These are phyloP conservation scores for Prototheca wickerhamii DNA, from an alignment of 163 green algal species.

Conservation along the genomic window DNA sequence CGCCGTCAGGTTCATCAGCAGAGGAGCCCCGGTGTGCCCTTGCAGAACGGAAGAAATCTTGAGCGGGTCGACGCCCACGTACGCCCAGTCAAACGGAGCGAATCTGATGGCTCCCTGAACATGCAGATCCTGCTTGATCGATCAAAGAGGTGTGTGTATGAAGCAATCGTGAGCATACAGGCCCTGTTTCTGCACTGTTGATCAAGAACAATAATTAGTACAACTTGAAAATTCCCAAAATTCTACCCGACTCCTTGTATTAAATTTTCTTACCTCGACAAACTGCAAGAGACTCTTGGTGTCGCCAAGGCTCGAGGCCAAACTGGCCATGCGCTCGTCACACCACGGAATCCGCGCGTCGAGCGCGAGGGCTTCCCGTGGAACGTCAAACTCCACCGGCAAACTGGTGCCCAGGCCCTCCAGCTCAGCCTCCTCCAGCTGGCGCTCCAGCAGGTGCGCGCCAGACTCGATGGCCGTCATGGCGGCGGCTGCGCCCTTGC, in stretches of 20 bases:
- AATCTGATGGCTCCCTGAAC: conserved; percentile 24
- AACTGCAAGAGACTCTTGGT: too few relatives aligned
- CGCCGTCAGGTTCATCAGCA: conserved; percentile 28
- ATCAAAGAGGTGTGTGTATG: too few relatives aligned
- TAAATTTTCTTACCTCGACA: too few relatives aligned
- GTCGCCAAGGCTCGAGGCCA: not conserved
- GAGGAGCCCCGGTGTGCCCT: conserved; percentile 30
- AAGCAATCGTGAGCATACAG: too few relatives aligned
- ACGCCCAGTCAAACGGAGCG: conserved; percentile 73
- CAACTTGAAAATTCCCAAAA: too few relatives aligned
- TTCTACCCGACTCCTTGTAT: too few relatives aligned
- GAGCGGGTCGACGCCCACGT: conserved; percentile 55
- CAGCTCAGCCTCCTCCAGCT: not conserved
- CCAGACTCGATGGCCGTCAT: not conserved
- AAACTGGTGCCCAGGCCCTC: not conserved
- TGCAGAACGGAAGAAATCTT: conserved; percentile 36
- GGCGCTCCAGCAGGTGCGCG: not conserved
- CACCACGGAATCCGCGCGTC: not conserved
- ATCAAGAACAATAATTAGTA: too few relatives aligned
- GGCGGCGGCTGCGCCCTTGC: not conserved
- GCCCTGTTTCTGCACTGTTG: too few relatives aligned
- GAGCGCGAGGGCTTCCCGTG: not conserved
- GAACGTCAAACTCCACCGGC: not conserved
- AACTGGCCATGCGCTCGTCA: not conserved
- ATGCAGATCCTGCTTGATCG: conserved; percentile 34